phyloP scores from a whole-genome alignment of 768 basidiomycete genomes.

The Naganishia vishniacii region DNA sequence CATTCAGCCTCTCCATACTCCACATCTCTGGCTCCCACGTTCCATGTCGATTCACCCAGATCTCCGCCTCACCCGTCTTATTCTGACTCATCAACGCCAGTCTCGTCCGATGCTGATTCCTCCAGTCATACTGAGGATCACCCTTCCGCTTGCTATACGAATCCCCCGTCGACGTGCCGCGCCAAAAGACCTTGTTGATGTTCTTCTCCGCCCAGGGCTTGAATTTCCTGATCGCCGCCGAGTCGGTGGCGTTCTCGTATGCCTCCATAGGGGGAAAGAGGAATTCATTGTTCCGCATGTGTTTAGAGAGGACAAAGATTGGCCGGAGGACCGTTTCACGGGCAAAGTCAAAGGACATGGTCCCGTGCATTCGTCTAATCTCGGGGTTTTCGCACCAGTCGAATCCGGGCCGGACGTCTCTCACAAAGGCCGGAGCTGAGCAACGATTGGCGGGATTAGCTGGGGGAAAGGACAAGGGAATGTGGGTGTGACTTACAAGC shows the following conservation, averaged over 20 bases:
- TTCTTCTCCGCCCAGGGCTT: conserved; percentile 48
- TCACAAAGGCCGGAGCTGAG: conserved; percentile 42
- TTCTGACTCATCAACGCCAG: conserved; percentile 46
- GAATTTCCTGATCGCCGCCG: conserved; percentile 28
- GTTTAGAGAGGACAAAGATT: conserved; percentile 46
- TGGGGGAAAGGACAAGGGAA: not conserved
- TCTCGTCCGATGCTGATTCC: conserved; percentile 45
- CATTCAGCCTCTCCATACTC: conserved; percentile 34
- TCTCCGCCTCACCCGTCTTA: conserved; percentile 37
- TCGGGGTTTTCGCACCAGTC: conserved; percentile 43
- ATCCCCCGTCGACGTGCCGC: conserved; percentile 48
- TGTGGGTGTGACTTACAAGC: conserved; percentile 13
- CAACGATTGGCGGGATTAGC: not conserved
- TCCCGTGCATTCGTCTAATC: conserved; percentile 37
- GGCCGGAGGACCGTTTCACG: conserved; percentile 42
- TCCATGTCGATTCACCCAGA: conserved; percentile 41
- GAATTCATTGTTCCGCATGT: conserved; percentile 41
- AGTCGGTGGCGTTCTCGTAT: conserved; percentile 39
- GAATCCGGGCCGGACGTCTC: conserved; percentile 36
- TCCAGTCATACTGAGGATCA: conserved; percentile 42
- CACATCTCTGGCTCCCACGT: conserved; percentile 41
- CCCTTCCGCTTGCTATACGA: conserved; percentile 37
- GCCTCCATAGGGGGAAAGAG: conserved; percentile 44
- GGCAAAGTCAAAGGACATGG: conserved; percentile 38
- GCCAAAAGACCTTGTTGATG: conserved; percentile 48